These are phyloP conservation scores for Bauhinia variegata DNA, from an alignment of 306 rosid genomes.

Conservation along the genomic window DNA sequence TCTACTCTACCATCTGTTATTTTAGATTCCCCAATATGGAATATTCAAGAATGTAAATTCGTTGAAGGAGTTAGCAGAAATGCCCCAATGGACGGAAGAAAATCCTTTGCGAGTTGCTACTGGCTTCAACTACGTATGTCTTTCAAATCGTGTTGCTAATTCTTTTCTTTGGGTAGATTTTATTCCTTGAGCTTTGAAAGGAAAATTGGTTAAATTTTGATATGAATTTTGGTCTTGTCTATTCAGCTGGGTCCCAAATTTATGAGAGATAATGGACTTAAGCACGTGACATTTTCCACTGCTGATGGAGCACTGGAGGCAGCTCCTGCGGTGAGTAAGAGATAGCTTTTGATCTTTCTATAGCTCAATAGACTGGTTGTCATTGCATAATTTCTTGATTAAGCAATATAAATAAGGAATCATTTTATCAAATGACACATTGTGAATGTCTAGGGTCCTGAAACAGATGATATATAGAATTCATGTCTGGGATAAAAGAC, in stretches of 20 bases:
- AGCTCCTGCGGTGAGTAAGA: conserved; percentile 82
- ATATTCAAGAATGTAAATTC: conserved; percentile 87
- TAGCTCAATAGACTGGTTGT: background rate
- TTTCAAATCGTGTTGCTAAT: conserved; percentile 10
- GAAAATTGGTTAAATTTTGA: conserved; percentile 1
- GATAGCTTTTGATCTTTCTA: conserved; percentile 20
- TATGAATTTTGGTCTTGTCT: conserved; percentile 18
- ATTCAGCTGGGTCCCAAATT: conserved; percentile 90
- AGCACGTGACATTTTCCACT: conserved; percentile 81
- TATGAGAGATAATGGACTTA: conserved; percentile 75
- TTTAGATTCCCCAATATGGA: conserved; percentile 88
- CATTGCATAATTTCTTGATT: no score
- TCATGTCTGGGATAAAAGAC: no score
- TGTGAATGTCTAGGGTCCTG: background rate
- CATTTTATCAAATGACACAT: no score
- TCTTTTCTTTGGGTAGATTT: background rate
- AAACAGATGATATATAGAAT: conserved; percentile 12
- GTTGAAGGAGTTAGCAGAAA: conserved; percentile 67
- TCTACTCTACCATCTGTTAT: conserved; percentile 20
- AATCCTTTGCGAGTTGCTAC: conserved; percentile 93
- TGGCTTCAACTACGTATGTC: conserved; percentile 79
- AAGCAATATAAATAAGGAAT: no score
- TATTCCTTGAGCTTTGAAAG: conserved; percentile 5
- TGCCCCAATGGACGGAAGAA: conserved; percentile 85
- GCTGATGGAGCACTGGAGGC: conserved; percentile 99